Evolutionary conservation across 768 basidiomycete genomes (phyloP).

Genomic region (Psilocybe tampanensis): DNA sequence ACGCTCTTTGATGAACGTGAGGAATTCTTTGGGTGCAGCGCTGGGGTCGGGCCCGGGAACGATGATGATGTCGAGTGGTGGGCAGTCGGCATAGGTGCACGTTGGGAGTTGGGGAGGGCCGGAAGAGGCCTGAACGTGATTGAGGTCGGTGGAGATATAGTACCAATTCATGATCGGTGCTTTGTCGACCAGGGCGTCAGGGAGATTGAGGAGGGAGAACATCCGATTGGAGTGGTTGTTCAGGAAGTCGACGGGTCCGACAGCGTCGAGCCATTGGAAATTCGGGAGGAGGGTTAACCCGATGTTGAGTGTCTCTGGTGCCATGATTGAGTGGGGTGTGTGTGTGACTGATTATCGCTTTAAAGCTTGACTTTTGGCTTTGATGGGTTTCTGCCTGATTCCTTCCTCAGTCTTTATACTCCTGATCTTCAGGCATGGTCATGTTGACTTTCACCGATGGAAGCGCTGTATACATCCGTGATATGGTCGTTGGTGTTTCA

Average conservation of each 20-base stretch:
- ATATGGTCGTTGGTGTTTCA: too few species aligned
- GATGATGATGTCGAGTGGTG: slow-evolving; percentile 26
- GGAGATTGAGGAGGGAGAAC: neutral
- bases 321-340: neutral
- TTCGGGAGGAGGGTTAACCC: slow-evolving; percentile 22
- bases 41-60: slow-evolving; percentile 24
- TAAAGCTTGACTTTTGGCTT: neutral
- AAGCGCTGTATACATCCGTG: too few species aligned
- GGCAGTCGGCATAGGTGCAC: slow-evolving; percentile 21
- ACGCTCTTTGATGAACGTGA: slow-evolving; percentile 19
- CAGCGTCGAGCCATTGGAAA: slow-evolving; percentile 26
- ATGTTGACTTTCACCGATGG: too few species aligned
- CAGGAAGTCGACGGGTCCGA: slow-evolving; percentile 23
- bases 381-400: too few species aligned
- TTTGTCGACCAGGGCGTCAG: slow-evolving; percentile 12
- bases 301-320: neutral
- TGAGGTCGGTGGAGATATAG: slow-evolving; percentile 21
- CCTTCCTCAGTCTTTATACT: too few species aligned
- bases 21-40: slow-evolving; percentile 15
- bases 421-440: too few species aligned
- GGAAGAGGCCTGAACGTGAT: slow-evolving; percentile 16
- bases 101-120: slow-evolving; percentile 23
- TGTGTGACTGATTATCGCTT: neutral
- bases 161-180: slow-evolving; percentile 26
- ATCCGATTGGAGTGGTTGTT: slow-evolving; percentile 19